phyloP scores from a whole-genome alignment of 2,329 filamentous ascomycete species.

The Paraconiothyrium sp. region DNA sequence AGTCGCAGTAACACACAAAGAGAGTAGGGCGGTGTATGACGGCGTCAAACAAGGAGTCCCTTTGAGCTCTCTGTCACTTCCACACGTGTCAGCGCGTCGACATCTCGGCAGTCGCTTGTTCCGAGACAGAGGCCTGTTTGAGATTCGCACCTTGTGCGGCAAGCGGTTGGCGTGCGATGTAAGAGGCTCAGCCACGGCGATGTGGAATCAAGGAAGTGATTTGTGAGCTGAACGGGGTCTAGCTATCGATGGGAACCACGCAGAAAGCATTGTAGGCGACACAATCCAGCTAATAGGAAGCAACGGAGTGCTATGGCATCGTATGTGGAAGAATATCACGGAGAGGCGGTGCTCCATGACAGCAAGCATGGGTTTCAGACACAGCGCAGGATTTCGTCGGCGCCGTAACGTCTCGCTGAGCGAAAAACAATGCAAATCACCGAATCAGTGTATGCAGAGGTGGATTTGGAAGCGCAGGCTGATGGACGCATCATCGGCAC shows the following conservation, averaged over 20 bases:
- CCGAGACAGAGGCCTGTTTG: conserved; percentile 12
- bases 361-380: background rate
- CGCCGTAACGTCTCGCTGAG: background rate
- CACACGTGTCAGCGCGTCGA: conserved; percentile 11
- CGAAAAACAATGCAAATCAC: conserved; percentile 9
- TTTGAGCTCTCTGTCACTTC: background rate
- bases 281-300: conserved; percentile 1
- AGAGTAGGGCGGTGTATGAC: background rate
- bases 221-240: background rate
- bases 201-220: background rate
- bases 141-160: background rate
- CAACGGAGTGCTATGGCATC: too few species aligned
- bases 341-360: background rate
- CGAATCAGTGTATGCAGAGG: background rate
- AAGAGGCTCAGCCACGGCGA: background rate
- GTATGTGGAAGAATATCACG: background rate
- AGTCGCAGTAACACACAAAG: background rate
- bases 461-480: background rate
- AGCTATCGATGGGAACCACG: too few species aligned
- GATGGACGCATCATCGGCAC: conserved; percentile 7
- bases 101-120: conserved; percentile 7
- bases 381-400: background rate
- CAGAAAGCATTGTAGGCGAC: background rate
- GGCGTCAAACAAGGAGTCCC: background rate
- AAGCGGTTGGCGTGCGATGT: background rate